Evolutionary conservation across 106 monocot genomes (phyloP).

Genomic region (Acorus calamus): DNA sequence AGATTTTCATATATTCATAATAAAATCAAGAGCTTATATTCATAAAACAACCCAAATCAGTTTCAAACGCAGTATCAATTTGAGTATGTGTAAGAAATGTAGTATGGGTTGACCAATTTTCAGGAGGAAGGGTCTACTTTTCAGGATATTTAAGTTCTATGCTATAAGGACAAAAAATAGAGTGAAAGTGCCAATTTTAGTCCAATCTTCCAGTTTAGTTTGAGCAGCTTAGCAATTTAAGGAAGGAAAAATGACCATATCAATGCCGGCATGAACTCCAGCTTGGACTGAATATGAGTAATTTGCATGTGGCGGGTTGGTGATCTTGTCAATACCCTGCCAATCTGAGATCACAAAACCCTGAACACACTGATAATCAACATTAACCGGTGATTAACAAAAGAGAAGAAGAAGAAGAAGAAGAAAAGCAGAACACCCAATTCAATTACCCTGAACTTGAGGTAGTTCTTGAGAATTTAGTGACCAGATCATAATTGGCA

Average conservation of each 20-base stretch:
- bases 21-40: too few species aligned
- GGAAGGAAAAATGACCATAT: conserved; percentile 47
- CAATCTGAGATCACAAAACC: conserved; percentile 87
- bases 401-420: neutral
- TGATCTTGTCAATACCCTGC: conserved; percentile 82
- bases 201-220: too few species aligned
- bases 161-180: too few species aligned
- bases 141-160: too few species aligned
- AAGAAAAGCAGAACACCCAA: too few species aligned
- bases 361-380: conserved; percentile 20
- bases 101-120: too few species aligned
- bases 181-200: too few species aligned
- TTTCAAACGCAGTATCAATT: too few species aligned
- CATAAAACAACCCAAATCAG: too few species aligned
- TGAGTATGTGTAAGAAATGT: too few species aligned
- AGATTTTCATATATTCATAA: too few species aligned
- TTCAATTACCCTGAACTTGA: conserved; percentile 1
- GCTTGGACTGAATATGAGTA: conserved; percentile 71
- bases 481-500: neutral
- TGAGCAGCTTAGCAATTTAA: neutral
- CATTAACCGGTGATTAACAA: neutral
- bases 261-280: conserved; percentile 60
- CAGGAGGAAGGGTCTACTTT: too few species aligned
- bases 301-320: conserved; percentile 46
- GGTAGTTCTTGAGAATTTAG: conserved; percentile 7